Evolutionary conservation across 371 early-diverging fungal genomes (phyloP).

Genomic region (Syncephalastrum racemosum): DNA sequence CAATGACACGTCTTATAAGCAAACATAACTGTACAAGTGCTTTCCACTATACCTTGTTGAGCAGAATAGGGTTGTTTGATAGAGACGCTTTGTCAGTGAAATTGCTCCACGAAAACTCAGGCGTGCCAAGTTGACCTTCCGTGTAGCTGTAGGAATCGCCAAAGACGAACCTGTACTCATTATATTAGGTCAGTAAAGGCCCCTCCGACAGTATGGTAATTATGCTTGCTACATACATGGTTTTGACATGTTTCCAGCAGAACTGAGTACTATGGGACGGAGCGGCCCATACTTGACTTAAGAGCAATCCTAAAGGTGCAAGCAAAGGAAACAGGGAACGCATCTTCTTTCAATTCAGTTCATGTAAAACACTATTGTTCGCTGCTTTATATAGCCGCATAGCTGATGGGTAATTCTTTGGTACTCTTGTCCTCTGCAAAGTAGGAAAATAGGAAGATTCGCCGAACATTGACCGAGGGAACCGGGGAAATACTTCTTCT

Average conservation of each 20-base stretch:
- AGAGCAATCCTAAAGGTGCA: no score
- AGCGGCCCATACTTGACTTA: no score
- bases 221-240: conserved; percentile 3
- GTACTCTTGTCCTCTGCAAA: no score
- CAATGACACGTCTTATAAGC: not conserved
- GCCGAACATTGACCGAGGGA: no score
- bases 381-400: no score
- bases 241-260: conserved; percentile 11
- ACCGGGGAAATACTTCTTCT: no score
- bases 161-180: conserved; percentile 10
- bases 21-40: not conserved
- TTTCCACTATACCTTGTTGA: conserved; percentile 5
- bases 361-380: no score
- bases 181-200: not conserved
- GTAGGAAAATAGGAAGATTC: no score
- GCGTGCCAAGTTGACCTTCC: conserved; percentile 7
- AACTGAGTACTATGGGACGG: not conserved
- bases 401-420: no score
- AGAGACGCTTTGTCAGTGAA: conserved; percentile 8
- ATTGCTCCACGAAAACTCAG: conserved; percentile 14
- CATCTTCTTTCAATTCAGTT: no score
- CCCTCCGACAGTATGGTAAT: not conserved
- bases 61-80: conserved; percentile 6
- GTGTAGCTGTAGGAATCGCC: conserved; percentile 17
- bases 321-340: no score